These are phyloP conservation scores for Podochytrium sp. DNA, from an alignment of 192 early-diverging fungal genomes.

Conservation along the genomic window DNA sequence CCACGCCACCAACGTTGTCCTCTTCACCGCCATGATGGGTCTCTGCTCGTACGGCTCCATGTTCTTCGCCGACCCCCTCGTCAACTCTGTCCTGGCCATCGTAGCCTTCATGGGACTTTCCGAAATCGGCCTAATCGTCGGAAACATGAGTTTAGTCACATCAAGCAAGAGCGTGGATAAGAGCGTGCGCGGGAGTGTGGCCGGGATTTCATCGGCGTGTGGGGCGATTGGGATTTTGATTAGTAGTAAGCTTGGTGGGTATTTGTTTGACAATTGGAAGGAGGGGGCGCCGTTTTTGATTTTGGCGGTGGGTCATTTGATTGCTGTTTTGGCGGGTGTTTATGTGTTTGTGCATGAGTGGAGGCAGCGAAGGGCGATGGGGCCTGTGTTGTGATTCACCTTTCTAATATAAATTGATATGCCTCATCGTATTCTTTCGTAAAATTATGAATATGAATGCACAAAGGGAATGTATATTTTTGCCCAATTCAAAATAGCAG, in stretches of 20 bases:
- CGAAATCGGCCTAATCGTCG: slow-evolving; percentile 72
- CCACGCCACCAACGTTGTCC: slow-evolving; percentile 25
- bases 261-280: slow-evolving; percentile 54
- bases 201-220: slow-evolving; percentile 63
- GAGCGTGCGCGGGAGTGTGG: slow-evolving; percentile 62
- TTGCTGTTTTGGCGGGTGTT: slow-evolving; percentile 15
- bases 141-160: slow-evolving; percentile 65
- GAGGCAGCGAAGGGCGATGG: too few species aligned
- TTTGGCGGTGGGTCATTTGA: slow-evolving; percentile 38
- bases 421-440: too few species aligned
- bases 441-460: too few species aligned
- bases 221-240: slow-evolving; percentile 72
- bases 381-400: too few species aligned
- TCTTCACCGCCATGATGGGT: slow-evolving; percentile 8
- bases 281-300: slow-evolving; percentile 50
- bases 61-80: slow-evolving; percentile 51
- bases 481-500: too few species aligned
- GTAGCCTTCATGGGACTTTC: slow-evolving; percentile 56
- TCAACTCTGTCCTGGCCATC: slow-evolving; percentile 46
- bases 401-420: too few species aligned
- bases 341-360: background rate
- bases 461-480: too few species aligned
- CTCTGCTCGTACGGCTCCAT: slow-evolving; percentile 32
- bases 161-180: slow-evolving; percentile 45
- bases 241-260: slow-evolving; percentile 64